Base-by-base conservation (phyloP, 1,284 basidiomycete species). In the Fomitopsis pinicola region DNA sequence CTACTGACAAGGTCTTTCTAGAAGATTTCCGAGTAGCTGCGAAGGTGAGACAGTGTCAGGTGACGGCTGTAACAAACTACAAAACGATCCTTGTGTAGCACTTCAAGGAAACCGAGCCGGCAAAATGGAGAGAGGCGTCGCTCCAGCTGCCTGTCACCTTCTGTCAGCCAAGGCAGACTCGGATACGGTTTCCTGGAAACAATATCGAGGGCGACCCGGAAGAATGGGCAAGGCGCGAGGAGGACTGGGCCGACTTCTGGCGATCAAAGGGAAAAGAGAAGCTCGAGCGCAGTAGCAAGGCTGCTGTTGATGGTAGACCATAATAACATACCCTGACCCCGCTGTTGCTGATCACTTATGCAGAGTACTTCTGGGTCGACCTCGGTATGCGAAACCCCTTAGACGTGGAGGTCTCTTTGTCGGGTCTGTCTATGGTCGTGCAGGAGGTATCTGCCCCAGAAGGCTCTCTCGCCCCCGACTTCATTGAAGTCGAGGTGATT, bases 21-120 rank as follows among this genome's bases (percentile, higher is more conserved):
- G 91, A 92, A 60, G 91, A 93, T 71, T 92, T 93, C 67, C 81
- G 85, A 40, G 84, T 89, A n/a, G 88, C 91, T 15, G 84, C 88
- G 63, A 80, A 83, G 68, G 91, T 92, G 66, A 48, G 38, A 10
- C 36, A n/a, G 4, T 22, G 15, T 50, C 15, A 46, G 14, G 5
- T 12, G 33, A 40, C 58, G 12, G 35, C 12, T 40, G 42, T 58
- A 8, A 28, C 42, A 5, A 38, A 45, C 30, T 33, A 44, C 28
- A n/a, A 19, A 15, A 28, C 40, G 33, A 9, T 45, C 7, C 30
- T 57, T 22, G 28, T 63, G 38, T 59, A 92, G 90, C 89, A 92
- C 72, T 79, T 88, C 65, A 82, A 80, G 63, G 78, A 82, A 1
- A 87, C 80, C 17, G 77, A 82, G 48, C 75, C 73, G 15, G 76